Conservation (phyloP, 192 early-diverging fungal species). For the Backusella morwellensis region DNA sequence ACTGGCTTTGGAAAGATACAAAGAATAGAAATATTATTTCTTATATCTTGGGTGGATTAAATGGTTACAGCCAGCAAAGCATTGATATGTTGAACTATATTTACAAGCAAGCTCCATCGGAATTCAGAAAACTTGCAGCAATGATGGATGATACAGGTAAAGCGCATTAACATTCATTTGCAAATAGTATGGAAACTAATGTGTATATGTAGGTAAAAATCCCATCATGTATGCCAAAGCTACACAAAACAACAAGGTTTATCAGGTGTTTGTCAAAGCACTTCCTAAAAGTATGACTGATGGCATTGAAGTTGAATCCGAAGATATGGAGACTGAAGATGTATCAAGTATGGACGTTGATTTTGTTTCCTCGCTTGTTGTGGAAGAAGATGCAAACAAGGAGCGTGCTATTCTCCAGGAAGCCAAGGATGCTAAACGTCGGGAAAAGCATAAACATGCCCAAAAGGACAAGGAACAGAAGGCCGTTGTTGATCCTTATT, state of each 20-base stretch:
- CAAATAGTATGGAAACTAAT: not conserved
- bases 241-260: not conserved
- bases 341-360: conserved; percentile 27
- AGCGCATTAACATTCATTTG: not conserved
- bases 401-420: conserved; percentile 21
- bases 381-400: conserved; percentile 35
- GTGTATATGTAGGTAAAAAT: not conserved
- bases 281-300: not conserved
- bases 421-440: conserved; percentile 16
- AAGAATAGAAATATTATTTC: conserved; percentile 13
- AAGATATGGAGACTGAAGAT: conserved; percentile 29
- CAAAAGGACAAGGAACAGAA: conserved; percentile 20
- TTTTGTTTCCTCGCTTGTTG: conserved; percentile 20
- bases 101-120: not conserved
- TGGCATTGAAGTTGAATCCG: not conserved
- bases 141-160: conserved; percentile 20
- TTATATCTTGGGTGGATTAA: not conserved
- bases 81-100: conserved; percentile 12
- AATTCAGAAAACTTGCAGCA: not conserved
- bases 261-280: not conserved
- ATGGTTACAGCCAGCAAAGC: conserved; percentile 22
- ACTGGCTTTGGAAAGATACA: conserved; percentile 17
- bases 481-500: conserved; percentile 25
- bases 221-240: conserved; percentile 13
- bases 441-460: not conserved